phyloP scores from a whole-genome alignment of 805 yeast genomes.

The Spathaspora arborariae region DNA sequence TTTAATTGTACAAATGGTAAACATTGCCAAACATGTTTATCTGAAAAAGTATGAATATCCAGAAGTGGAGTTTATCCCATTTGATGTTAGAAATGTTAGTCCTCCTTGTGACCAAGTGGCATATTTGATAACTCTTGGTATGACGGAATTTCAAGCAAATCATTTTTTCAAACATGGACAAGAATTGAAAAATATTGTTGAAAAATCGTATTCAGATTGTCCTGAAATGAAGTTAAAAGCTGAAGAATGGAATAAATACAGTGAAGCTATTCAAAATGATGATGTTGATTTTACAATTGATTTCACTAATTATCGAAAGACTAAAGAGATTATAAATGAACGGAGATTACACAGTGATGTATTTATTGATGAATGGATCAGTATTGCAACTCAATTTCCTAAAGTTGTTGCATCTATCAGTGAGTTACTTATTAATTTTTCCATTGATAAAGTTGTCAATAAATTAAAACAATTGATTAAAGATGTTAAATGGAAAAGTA shows the following conservation, averaged over 20 bases:
- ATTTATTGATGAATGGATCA: constrained; percentile 15
- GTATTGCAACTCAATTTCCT: constrained; percentile 17
- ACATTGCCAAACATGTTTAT: constrained; percentile 41
- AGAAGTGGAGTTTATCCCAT: constrained; percentile 35
- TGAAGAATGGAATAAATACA: constrained; percentile 14
- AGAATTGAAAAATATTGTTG: constrained; percentile 11
- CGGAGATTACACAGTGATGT: constrained; percentile 6
- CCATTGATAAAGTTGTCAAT: not conserved
- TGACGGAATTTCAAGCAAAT: constrained; percentile 21
- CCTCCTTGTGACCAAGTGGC: constrained; percentile 32
- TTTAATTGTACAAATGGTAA: constrained; percentile 44
- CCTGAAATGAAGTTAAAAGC: constrained; percentile 13
- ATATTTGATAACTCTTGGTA: constrained; percentile 21
- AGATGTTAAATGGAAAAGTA: not conserved
- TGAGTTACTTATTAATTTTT: constrained; percentile 12
- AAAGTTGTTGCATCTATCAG: constrained; percentile 16
- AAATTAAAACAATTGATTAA: not conserved
- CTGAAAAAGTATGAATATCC: constrained; percentile 27
- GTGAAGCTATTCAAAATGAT: constrained; percentile 9
- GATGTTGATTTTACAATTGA: constrained; percentile 8
- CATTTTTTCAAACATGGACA: constrained; percentile 24
- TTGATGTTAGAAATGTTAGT: constrained; percentile 31
- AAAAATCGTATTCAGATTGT: constrained; percentile 14
- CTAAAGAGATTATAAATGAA: constrained; percentile 8
- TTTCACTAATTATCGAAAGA: constrained; percentile 7